Base-by-base conservation (phyloP, 2,329 filamentous ascomycete genomes). In the Myriosclerotinia curreyana region DNA sequence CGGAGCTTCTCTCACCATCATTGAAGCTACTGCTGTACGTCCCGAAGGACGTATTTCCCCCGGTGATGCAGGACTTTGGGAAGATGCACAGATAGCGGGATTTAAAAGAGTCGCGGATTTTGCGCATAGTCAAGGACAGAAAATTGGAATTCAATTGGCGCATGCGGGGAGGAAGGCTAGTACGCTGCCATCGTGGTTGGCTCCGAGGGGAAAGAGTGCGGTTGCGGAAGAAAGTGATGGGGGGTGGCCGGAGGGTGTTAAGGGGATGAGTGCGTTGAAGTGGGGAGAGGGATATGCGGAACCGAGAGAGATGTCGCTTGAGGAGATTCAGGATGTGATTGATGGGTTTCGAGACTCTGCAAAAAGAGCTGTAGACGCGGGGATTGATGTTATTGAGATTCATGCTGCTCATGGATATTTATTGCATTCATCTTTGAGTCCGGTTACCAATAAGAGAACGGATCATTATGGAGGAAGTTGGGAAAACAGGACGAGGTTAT, bases 121-220 rank as follows among this genome's bases (percentile, higher is more conserved):
- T 65, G 76, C 80, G 1, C 81, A 83, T 70, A 67, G 66, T 4
- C 81, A 83, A 64, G 80, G 78, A 71, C 86, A 89, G 71, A 82
- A 86, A 52, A 85, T 92, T 61, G 88, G 82, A 38, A 86, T 93
- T 62, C 90, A 89, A 74, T 77, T 90, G n/a, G 86, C 77, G 2
- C 87, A 90, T 70, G 86, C 86, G 0, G 87, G 87, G 0, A 71
- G 78, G 14, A 79, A 79, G 66, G 77, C 75, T 2, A 74, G 72
- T 48, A 74, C 70, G 3, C 63, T 75, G 2, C 73, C 76, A 1
- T 76, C 77, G 0, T 79, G 75, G 75, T 62, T 77, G 5, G 55
- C 63, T 49, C 58, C 63, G 1, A 44, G 64, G 14, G 73, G 66
- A 11, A 75, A 74, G 65, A 69, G 66, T 17, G 67, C 65, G 1